A percentile compares a stretch with the other conserved stretches of the same genome.
Evolutionary conservation across 352 stramenopile genomes (phyloP).

Genomic region (Globisporangium ultimum): DNA sequence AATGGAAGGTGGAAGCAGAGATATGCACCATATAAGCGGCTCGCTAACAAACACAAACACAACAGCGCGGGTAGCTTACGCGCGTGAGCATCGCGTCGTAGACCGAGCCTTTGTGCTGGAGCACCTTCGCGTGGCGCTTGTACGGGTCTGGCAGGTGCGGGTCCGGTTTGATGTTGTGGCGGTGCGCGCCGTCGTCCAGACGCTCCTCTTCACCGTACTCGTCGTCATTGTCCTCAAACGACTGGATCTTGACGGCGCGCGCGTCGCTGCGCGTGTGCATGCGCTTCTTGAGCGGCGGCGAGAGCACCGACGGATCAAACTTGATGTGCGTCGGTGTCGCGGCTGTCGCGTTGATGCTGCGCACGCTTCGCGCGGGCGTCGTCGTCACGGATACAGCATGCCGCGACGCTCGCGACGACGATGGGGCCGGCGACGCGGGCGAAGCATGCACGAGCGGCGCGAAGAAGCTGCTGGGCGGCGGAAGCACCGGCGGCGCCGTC

Average conservation of each 20-base stretch:
- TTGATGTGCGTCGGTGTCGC: neutral
- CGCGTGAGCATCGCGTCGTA: constrained; percentile 67
- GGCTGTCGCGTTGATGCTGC: neutral
- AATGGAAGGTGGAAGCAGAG: neutral
- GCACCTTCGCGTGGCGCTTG: constrained; percentile 31
- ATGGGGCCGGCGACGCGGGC: neutral
- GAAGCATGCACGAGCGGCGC: no score
- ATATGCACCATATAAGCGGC: constrained; percentile 7
- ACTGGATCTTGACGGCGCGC: constrained; percentile 34
- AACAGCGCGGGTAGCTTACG: constrained; percentile 20
- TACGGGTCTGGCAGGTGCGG: constrained; percentile 45
- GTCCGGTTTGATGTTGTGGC: constrained; percentile 44
- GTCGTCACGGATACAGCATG: neutral
- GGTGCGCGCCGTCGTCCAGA: constrained; percentile 3
- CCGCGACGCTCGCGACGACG: constrained; percentile 1
- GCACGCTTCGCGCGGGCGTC: neutral
- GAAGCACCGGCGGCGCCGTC: neutral
- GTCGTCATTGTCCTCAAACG: constrained; percentile 21
- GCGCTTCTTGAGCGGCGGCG: constrained; percentile 50
- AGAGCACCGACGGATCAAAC: constrained; percentile 28
- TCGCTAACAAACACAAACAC: constrained; percentile 2
- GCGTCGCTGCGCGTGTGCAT: constrained; percentile 28
- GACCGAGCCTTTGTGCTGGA: constrained; percentile 32
- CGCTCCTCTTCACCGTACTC: constrained; percentile 17
- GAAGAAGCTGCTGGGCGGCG: neutral